Evolutionary conservation across 1,139 yeast species (phyloP), one percentile per base, ranked within the genome.

Genomic region (Blastobotrys arbuscula): DNA sequence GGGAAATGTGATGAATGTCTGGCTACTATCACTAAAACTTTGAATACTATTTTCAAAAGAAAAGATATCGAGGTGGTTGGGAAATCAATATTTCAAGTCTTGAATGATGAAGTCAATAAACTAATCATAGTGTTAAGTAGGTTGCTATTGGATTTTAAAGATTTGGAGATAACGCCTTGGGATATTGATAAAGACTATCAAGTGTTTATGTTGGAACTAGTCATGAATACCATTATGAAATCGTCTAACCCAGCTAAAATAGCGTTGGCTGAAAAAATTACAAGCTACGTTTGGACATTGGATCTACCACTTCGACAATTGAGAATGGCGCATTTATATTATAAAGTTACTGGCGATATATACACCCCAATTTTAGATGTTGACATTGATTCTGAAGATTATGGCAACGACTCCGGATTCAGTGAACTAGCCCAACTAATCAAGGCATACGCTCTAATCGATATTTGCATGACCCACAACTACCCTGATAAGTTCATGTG

Each of bases 401-500:
- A 41, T 23, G 38, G 28, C 2, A 15, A 24, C 9, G 49, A 47
- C 19, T 18, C 19, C 3, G 31, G 23, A 7, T 33, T 43, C 5
- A 30, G 3, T 33, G 46, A 41, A 16, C 24, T 26, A 15, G 44
- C 44, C 13, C 38, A 42, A 5, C 40, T 47, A 8, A 39, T 55
- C 21, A 37, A 48, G 9, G 53, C 56, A 4, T 40, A 46, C 16
- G 43, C 53, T 8, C 43, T 50, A 13, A 40, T 50, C n/a, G 48
- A 52, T 15, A 36, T 48, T 9, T 50, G 48, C 1, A 44, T 50
- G 15, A 48, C 52, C 16, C 50, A 50, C 10, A 34, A 31, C 4
- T 39, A 47, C 4, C 49, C 52, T 4, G 45, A 50, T 3, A 49
- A 49, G 9, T 47, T 51, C 23, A 49, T 53, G 41, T 47, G 48